Evolutionary conservation across 2,329 filamentous ascomycete species (phyloP).

Genomic region (Arthrobotrys sinensis): DNA sequence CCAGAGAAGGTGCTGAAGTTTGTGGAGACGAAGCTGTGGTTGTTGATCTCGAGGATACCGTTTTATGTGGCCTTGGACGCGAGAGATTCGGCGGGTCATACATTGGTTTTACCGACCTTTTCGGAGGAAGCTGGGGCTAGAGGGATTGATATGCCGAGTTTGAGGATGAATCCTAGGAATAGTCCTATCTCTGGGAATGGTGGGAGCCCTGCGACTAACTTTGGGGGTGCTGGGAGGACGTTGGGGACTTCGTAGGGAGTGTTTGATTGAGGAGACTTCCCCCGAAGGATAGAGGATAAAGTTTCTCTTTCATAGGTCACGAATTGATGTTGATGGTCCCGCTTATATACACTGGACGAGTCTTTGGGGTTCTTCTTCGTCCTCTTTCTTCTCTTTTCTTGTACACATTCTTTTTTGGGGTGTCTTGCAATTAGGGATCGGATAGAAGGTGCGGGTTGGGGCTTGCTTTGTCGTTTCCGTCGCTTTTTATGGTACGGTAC

Average conservation of each 20-base stretch:
- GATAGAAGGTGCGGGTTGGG: constrained; percentile 24
- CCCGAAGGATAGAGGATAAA: background rate
- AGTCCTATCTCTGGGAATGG: constrained; percentile 24
- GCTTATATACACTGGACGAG: background rate
- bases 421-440: constrained; percentile 1
- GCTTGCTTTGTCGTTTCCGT: background rate
- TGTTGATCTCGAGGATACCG: constrained; percentile 67
- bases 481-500: background rate
- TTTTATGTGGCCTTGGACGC: constrained; percentile 49
- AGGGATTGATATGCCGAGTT: constrained; percentile 52
- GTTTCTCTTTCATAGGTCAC: background rate
- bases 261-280: background rate
- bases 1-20: constrained; percentile 89
- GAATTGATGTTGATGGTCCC: background rate
- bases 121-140: constrained; percentile 32
- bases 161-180: constrained; percentile 58
- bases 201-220: constrained; percentile 23
- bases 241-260: constrained; percentile 19
- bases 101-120: constrained; percentile 52
- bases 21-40: constrained; percentile 88
- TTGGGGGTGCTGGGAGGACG: constrained; percentile 50
- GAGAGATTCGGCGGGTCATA: constrained; percentile 51
- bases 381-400: constrained; percentile 11
- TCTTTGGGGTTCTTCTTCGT: background rate
- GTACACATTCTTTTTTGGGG: constrained; percentile 40